Evolutionary conservation across 805 yeast genomes (phyloP).

Genomic region (Monosporozyma aerobia): DNA sequence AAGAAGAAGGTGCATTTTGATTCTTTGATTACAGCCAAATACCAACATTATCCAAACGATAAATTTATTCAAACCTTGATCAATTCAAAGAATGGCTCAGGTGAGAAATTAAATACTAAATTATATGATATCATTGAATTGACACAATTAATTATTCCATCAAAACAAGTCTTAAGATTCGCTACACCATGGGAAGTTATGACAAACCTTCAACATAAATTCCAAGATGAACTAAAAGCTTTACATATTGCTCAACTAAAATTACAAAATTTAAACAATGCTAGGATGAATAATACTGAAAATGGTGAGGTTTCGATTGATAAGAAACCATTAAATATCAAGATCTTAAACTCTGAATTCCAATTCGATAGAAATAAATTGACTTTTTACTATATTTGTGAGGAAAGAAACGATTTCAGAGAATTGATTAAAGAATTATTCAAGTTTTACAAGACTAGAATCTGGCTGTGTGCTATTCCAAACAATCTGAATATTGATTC

Average conservation of each 20-base stretch:
- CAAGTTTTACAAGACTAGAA: slow-evolving; percentile 67
- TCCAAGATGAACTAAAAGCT: slow-evolving; percentile 65
- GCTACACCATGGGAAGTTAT: slow-evolving; percentile 62
- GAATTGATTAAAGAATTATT: slow-evolving; percentile 64
- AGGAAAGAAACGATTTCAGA: slow-evolving; percentile 63
- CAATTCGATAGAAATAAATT: slow-evolving; percentile 75
- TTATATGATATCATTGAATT: slow-evolving; percentile 36
- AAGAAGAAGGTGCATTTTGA: slow-evolving; percentile 59
- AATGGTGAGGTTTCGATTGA: not conserved
- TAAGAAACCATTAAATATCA: slow-evolving; percentile 37
- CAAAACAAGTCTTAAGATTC: slow-evolving; percentile 68
- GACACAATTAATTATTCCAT: slow-evolving; percentile 54
- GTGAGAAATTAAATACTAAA: slow-evolving; percentile 21
- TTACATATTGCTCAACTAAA: slow-evolving; percentile 53
- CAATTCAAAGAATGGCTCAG: slow-evolving; percentile 17
- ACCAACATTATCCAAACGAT: slow-evolving; percentile 23
- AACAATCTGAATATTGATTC: slow-evolving; percentile 26
- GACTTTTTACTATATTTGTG: slow-evolving; percentile 58
- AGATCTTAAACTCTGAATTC: slow-evolving; percentile 66
- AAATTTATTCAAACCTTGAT: slow-evolving; percentile 24
- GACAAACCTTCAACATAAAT: slow-evolving; percentile 50
- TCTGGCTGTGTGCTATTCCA: slow-evolving; percentile 73
- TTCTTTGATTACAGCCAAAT: slow-evolving; percentile 26
- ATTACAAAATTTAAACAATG: slow-evolving; percentile 30
- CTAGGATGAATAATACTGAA: not conserved